Evolutionary conservation across 192 early-diverging fungal genomes (phyloP), one percentile per base, ranked within the genome.

Genomic region (Podila verticillata): DNA sequence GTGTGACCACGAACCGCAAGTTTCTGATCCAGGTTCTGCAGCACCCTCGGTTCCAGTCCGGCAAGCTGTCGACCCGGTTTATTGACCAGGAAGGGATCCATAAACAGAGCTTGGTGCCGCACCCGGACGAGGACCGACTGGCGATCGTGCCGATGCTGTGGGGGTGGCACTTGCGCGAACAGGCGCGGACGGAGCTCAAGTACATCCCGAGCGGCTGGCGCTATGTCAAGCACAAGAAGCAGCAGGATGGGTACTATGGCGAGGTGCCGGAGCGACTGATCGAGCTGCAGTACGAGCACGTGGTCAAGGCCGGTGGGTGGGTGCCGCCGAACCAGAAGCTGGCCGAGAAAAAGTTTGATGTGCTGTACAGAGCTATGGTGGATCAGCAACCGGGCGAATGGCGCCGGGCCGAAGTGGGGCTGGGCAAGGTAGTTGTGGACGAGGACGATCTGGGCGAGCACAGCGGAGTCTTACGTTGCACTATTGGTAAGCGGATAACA

Each of bases 1-100:
- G 90, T 62, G 36, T 91, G 44, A 82, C 87, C 0, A 90, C 90
- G 3, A 89, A 91, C 64, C 87, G 87, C 47, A 81, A 83, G 51
- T 88, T 90, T 48, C 71, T 90, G 69, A 67, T 85, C 62, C 81
- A 80, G 19, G 81, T 89, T 9, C 70, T 90, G 72, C 68, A 78
- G 47, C 85, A 87, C 32, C 66, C 78, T n/a, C 64, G 79, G 22
- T 89, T 89, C 74, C 73, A 78, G 32, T 58, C 78, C 20, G 86
- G 87, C n/a, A 61, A 67, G 10, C 83, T 86, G 48, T 80, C 85
- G 48, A 89, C 88, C 29, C 71, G 85, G 13, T 86, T 86, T 64
- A 86, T 89, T 66, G 74, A 69, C 6, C 61, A 69, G 47, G 70
- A 74, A 54, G 72, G 68, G 4, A 74, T 74, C 62, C 80, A 82